phyloP scores from a whole-genome alignment of 306 rosid species.

The Sechiopsis laciniata region DNA sequence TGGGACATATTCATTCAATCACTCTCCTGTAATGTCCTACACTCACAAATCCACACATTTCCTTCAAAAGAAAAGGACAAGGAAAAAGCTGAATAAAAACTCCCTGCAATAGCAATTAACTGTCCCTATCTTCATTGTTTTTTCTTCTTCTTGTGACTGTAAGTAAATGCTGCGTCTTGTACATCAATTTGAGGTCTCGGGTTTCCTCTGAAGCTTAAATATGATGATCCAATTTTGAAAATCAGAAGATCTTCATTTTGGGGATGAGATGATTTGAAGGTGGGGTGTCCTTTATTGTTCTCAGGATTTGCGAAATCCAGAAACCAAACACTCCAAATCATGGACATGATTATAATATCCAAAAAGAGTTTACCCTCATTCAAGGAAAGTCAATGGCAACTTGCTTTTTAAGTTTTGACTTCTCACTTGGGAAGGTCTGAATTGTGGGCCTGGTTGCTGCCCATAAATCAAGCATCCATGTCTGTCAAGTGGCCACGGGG shows the following conservation, averaged over 20 bases:
- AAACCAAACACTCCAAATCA: constrained; percentile 11
- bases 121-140: not conserved
- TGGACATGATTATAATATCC: not conserved
- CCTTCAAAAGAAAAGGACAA: not conserved
- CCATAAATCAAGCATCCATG: not conserved
- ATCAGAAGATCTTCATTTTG: no score
- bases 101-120: not conserved
- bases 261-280: constrained; percentile 3
- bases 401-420: constrained; percentile 9
- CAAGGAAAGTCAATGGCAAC: constrained; percentile 6
- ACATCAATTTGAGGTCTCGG: not conserved
- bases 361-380: not conserved
- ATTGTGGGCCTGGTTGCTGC: not conserved
- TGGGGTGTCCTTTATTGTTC: not conserved
- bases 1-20: constrained; percentile 7
- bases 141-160: not conserved
- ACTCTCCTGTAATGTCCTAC: not conserved
- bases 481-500: constrained; percentile 14
- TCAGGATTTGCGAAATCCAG: constrained; percentile 14
- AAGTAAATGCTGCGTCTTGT: not conserved
- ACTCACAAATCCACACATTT: not conserved
- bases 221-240: not conserved
- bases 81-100: not conserved
- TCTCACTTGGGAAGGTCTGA: not conserved
- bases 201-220: not conserved